Conservation (phyloP, 768 basidiomycete species). For the Pisolithus microcarpus region DNA sequence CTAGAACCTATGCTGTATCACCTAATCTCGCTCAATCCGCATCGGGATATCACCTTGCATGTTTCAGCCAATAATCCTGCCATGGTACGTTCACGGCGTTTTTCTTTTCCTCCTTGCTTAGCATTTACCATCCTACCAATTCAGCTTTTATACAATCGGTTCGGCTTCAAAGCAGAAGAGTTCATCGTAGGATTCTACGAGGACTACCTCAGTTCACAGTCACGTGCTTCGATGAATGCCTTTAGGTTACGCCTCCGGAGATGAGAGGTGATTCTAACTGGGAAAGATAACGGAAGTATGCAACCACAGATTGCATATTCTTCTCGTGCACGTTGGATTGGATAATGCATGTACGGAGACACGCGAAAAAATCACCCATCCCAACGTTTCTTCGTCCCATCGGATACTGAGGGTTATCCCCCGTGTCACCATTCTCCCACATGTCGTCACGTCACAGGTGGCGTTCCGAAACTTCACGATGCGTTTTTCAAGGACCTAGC, state of each 20-base stretch:
- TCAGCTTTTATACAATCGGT: slow-evolving; percentile 77
- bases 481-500: no score
- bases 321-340: no score
- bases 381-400: no score
- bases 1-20: slow-evolving; percentile 73
- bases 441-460: no score
- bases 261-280: slow-evolving; percentile 13
- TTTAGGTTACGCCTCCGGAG: slow-evolving; percentile 69
- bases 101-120: not conserved
- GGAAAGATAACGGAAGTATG: no score
- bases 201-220: slow-evolving; percentile 62
- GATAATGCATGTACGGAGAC: no score
- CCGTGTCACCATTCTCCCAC: no score
- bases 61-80: slow-evolving; percentile 78
- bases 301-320: no score
- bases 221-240: slow-evolving; percentile 72
- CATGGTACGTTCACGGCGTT: slow-evolving; percentile 42
- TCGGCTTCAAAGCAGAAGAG: slow-evolving; percentile 84
- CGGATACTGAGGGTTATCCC: no score
- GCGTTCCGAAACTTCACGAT: no score
- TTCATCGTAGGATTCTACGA: slow-evolving; percentile 80
- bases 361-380: no score
- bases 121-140: not conserved
- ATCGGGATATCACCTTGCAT: slow-evolving; percentile 74
- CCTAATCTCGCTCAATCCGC: slow-evolving; percentile 62